These are phyloP conservation scores for Homolaphlyctis polyrhiza DNA, from an alignment of 371 early-diverging fungal genomes.

Conservation along the genomic window DNA sequence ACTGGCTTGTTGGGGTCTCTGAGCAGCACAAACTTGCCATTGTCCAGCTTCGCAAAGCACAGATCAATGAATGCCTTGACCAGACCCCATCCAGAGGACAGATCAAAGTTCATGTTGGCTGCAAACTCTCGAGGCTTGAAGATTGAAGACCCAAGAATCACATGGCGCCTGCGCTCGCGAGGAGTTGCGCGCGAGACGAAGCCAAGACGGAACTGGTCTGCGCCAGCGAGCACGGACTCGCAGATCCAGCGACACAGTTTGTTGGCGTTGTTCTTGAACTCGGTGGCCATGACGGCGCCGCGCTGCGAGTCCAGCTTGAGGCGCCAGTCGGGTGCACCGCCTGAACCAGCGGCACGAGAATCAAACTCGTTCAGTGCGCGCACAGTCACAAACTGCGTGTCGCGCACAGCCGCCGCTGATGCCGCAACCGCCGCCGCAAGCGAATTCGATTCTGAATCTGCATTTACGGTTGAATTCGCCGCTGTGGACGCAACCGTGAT, in stretches of 20 bases:
- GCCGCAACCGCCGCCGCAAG: constrained; percentile 4
- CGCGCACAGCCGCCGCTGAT: constrained; percentile 27
- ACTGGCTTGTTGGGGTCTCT: constrained; percentile 93
- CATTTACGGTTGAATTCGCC: too few relatives aligned
- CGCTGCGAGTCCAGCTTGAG: constrained; percentile 91
- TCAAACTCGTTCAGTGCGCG: constrained; percentile 93
- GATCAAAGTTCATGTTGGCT: constrained; percentile 78
- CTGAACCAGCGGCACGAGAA: constrained; percentile 76
- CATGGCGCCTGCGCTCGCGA: constrained; percentile 78
- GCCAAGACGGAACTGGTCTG: constrained; percentile 88
- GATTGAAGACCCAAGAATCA: constrained; percentile 74
- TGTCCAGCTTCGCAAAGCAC: constrained; percentile 68
- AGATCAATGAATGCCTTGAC: constrained; percentile 87
- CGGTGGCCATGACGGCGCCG: constrained; percentile 94
- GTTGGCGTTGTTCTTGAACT: constrained; percentile 95
- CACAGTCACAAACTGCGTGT: constrained; percentile 63
- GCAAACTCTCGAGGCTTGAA: constrained; percentile 92
- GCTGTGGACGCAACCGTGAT: constrained; percentile 51
- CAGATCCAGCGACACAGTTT: constrained; percentile 93
- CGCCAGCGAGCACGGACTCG: constrained; percentile 83
- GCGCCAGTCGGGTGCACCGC: constrained; percentile 91
- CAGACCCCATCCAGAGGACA: constrained; percentile 92
- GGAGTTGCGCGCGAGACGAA: constrained; percentile 63
- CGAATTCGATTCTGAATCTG: constrained; percentile 6
- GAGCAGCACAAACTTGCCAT: constrained; percentile 91